Evolutionary conservation across 495 filamentous ascomycete genomes (phyloP), one percentile per base, ranked within the genome.

Genomic region (Neurospora cerealis): DNA sequence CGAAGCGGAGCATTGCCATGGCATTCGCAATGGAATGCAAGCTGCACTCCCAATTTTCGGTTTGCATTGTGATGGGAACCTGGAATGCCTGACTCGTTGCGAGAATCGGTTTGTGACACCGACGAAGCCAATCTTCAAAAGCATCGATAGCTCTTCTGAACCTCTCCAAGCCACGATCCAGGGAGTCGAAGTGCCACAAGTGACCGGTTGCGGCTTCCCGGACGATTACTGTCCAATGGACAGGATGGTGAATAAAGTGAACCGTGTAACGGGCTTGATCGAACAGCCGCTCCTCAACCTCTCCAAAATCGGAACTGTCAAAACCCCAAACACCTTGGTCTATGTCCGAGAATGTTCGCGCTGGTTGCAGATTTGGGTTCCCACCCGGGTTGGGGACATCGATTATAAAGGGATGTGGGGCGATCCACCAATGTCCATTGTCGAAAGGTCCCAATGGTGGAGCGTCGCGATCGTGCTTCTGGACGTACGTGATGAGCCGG

Each of bases 1-100:
- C 75, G 24, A 73, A 76, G 13, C 74, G 73, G 38, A 76, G 15
- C 37, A 77, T 76, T 6, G 72, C 74, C 69, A 78, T 69, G 34
- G 69, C 60, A 37, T 75, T 78, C 13, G 71, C 74, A 5, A 79
- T 74, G 5, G 17, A 13, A 21, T 77, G 77, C 0, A 79, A 39
- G 4, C 72, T 70, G 48, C 78, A 79, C 34, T 73, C 69, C 73
- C 70, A 77, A 0, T 5, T 24, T 17, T 73, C 71, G 7, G 13
- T 2, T 39, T 79, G 76, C 2, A 0, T 2, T 34, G 7, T 66
- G 15, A 15, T 8, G 13, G 54, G 15, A 34, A 66, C 54, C 13
- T 66, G 32, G 54, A 66, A 66, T 10, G 54, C 24, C 6, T 66
- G 28, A 28, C 13, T 66, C 15, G 54, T 60, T 60, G 24, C 32